Conservation (phyloP, 352 stramenopile genomes). For the Aphanomyces astaci region DNA sequence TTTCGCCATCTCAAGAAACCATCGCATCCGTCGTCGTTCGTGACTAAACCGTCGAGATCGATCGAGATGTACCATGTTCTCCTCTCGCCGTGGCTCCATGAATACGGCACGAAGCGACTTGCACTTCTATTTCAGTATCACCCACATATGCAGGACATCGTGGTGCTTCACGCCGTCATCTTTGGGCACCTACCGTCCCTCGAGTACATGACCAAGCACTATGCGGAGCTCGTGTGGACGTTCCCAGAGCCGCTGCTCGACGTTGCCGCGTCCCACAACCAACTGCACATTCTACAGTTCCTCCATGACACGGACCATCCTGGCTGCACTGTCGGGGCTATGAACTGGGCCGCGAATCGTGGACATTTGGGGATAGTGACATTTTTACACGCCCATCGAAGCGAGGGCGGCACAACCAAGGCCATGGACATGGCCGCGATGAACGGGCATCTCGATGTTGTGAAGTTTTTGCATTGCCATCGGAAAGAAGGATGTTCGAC, state of each 20-base stretch:
- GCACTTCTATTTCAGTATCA: not conserved
- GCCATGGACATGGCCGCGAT: constrained; percentile 10
- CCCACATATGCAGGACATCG: not conserved
- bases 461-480: not conserved
- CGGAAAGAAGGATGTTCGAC: not conserved
- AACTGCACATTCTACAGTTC: constrained; percentile 26
- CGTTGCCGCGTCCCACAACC: constrained; percentile 24
- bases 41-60: not conserved
- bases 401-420: constrained; percentile 3
- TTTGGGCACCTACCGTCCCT: not conserved
- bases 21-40: not conserved
- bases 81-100: not conserved
- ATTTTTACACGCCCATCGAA: constrained; percentile 17
- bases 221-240: not conserved
- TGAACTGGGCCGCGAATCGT: constrained; percentile 25
- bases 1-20: not conserved
- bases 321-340: constrained; percentile 24
- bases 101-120: not conserved
- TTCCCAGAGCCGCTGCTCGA: constrained; percentile 21
- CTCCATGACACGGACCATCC: constrained; percentile 23
- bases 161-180: constrained; percentile 20
- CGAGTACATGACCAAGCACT: not conserved
- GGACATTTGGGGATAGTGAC: constrained; percentile 20
- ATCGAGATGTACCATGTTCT: not conserved
- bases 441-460: not conserved